A percentile compares a stretch with the other conserved stretches of the same genome.
Conservation (phyloP, 306 rosid species). For the Notholithocarpus densiflorus region DNA sequence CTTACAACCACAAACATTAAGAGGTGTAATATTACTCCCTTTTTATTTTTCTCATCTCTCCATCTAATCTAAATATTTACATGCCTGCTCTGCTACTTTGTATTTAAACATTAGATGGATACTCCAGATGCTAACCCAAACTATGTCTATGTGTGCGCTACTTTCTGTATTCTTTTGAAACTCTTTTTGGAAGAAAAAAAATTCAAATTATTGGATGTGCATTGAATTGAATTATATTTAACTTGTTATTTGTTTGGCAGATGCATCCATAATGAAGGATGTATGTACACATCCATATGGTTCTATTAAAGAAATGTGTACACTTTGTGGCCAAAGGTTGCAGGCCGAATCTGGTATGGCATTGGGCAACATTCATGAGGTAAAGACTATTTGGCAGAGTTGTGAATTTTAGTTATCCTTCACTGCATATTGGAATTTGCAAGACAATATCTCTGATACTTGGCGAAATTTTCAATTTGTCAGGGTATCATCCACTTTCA, state of each 20-base stretch:
- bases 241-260: constrained; percentile 29
- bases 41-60: not conserved
- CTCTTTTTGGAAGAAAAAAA: not conserved
- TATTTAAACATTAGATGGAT: no score
- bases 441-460: not conserved
- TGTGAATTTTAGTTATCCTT: constrained; percentile 12
- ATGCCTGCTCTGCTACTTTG: no score
- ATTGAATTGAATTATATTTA: not conserved
- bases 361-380: constrained; percentile 81
- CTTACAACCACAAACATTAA: not conserved
- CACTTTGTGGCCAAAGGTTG: constrained; percentile 67
- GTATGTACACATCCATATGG: constrained; percentile 68
- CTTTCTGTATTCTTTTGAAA: not conserved
- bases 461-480: not conserved
- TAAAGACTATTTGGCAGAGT: constrained; percentile 23
- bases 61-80: no score
- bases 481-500: not conserved
- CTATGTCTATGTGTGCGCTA: not conserved
- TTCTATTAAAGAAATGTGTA: constrained; percentile 70
- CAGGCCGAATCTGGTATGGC: constrained; percentile 66
- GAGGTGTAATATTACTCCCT: constrained; percentile 20
- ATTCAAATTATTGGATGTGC: not conserved
- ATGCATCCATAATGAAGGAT: constrained; percentile 34
- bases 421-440: not conserved
- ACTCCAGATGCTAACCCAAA: no score